phyloP scores from a whole-genome alignment of 2,329 filamentous ascomycete genomes.

The Aureobasidium sp. region DNA sequence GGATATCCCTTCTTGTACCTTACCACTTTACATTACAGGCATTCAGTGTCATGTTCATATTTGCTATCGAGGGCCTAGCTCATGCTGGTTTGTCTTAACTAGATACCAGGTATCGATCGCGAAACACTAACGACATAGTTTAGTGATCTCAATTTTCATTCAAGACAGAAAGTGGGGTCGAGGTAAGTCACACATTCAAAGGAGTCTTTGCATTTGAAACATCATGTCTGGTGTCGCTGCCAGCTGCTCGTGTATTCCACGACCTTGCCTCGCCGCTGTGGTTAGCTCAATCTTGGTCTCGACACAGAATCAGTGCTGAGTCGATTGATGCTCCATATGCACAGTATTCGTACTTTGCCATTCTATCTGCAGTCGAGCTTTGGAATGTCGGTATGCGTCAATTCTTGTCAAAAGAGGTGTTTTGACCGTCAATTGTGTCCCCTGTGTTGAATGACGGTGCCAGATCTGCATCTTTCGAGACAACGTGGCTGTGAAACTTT shows the following conservation, averaged over 20 bases:
- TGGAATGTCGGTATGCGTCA: background rate
- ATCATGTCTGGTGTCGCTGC: background rate
- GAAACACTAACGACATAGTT: background rate
- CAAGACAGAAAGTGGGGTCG: background rate
- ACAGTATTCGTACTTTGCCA: background rate
- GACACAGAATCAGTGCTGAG: background rate
- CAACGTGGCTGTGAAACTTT: background rate
- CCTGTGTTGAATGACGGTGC: background rate
- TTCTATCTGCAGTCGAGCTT: background rate
- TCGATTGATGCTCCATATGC: no score
- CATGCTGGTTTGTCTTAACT: background rate
- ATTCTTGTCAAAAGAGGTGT: background rate
- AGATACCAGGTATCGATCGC: background rate
- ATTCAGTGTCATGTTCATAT: conserved; percentile 8
- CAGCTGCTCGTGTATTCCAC: background rate
- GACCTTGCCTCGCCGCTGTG: no score
- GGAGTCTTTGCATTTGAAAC: background rate
- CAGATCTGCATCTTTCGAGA: background rate
- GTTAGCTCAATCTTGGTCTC: background rate
- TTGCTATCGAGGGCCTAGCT: background rate
- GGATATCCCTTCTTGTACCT: conserved; percentile 12
- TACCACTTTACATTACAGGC: conserved; percentile 1
- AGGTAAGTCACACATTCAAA: background rate
- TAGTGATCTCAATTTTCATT: background rate
- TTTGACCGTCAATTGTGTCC: background rate